A percentile compares a stretch with the other conserved stretches of the same genome.
Conservation (phyloP, 352 stramenopile genomes). For the Pythium diclinum region DNA sequence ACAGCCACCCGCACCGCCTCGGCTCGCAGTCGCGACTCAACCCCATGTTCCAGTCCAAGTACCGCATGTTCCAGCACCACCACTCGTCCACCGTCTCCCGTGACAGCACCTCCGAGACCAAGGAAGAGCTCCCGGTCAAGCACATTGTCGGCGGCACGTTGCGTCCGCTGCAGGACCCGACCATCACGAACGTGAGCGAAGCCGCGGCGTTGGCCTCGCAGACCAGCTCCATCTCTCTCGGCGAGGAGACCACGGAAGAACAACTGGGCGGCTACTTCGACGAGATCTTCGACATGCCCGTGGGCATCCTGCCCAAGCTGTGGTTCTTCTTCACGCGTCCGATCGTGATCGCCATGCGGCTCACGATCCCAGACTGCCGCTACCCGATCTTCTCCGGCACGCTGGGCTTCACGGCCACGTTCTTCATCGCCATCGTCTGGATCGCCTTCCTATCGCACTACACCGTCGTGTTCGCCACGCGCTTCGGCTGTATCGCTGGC, state of each 20-base stretch:
- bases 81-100: conserved; percentile 20
- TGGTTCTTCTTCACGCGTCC: conserved; percentile 64
- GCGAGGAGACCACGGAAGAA: background rate
- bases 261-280: conserved; percentile 57
- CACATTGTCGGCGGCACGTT: conserved; percentile 13
- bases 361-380: conserved; percentile 73
- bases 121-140: background rate
- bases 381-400: conserved; percentile 54
- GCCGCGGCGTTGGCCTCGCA: background rate
- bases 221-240: background rate
- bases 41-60: conserved; percentile 63
- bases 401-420: conserved; percentile 46
- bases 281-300: conserved; percentile 44
- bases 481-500: conserved; percentile 61
- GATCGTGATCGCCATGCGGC: conserved; percentile 59
- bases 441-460: conserved; percentile 76
- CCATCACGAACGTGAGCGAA: conserved; percentile 4
- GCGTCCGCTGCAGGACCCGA: conserved; percentile 10
- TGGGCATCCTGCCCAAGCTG: conserved; percentile 41
- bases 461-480: conserved; percentile 57
- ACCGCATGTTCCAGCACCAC: conserved; percentile 68
- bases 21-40: conserved; percentile 43
- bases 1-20: conserved; percentile 34
- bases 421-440: conserved; percentile 67
- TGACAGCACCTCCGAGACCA: conserved; percentile 1